Percentiles rank a stretch among this genome's conserved stretches.
phyloP scores from a whole-genome alignment of 768 basidiomycete genomes.

The Hirschioporus abietinus region DNA sequence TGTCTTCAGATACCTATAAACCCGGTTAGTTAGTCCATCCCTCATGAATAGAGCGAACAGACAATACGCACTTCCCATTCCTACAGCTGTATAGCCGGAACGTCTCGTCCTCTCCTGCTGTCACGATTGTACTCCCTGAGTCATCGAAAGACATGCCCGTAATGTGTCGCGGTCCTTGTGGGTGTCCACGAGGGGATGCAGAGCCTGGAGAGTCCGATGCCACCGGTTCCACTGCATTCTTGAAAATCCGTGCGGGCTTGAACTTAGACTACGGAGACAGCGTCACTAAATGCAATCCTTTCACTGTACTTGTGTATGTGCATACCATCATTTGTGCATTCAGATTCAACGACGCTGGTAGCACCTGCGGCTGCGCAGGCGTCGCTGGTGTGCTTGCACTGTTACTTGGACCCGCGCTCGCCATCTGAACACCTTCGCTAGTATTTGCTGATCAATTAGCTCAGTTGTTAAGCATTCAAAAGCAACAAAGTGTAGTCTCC shows the following conservation, averaged over 20 bases:
- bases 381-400: not conserved
- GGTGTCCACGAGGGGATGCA: slow-evolving; percentile 22
- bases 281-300: not conserved
- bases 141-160: slow-evolving; percentile 92
- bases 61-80: slow-evolving; percentile 82
- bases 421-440: not conserved
- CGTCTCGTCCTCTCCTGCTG: slow-evolving; percentile 87
- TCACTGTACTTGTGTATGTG: not conserved
- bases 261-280: slow-evolving; percentile 51
- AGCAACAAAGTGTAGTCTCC: too few relatives aligned
- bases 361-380: slow-evolving; percentile 10
- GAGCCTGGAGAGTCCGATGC: slow-evolving; percentile 43
- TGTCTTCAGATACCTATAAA: slow-evolving; percentile 63
- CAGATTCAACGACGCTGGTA: slow-evolving; percentile 17
- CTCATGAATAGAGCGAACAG: slow-evolving; percentile 13
- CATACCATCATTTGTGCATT: slow-evolving; percentile 29
- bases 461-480: not conserved
- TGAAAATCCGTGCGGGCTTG: slow-evolving; percentile 89
- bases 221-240: slow-evolving; percentile 61
- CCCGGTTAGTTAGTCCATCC: slow-evolving; percentile 11
- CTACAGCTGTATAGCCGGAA: slow-evolving; percentile 87
- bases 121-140: slow-evolving; percentile 79
- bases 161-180: slow-evolving; percentile 61
- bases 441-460: not conserved
- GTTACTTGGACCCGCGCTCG: not conserved